These are phyloP conservation scores for Suaeda aralocaspica DNA, from an alignment of 148 eudicot genomes.

Conservation along the genomic window DNA sequence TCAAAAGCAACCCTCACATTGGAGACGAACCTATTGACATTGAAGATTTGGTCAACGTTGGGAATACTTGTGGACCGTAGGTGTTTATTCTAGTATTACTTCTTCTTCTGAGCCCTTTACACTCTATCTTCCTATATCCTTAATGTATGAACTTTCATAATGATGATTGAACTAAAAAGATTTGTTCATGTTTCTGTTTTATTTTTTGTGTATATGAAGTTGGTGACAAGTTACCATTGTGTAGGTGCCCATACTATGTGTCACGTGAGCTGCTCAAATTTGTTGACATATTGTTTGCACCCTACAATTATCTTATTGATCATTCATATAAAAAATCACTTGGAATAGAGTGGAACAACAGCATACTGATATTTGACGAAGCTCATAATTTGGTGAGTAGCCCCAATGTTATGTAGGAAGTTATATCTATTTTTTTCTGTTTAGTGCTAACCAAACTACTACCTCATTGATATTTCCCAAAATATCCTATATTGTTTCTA, in stretches of 20 bases:
- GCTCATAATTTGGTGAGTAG: conserved; percentile 91
- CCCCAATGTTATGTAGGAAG: too few relatives aligned
- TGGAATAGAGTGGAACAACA: conserved; percentile 65
- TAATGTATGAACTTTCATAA: background rate
- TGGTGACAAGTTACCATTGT: conserved; percentile 13
- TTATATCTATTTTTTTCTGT: too few relatives aligned
- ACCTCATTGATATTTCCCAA: too few relatives aligned
- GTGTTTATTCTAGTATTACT: conserved; percentile 29
- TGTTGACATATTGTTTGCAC: conserved; percentile 91
- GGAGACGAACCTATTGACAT: conserved; percentile 97
- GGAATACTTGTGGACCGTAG: conserved; percentile 90
- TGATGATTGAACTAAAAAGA: background rate
- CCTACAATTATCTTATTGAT: conserved; percentile 96
- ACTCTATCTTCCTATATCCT: background rate
- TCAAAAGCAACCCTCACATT: conserved; percentile 64
- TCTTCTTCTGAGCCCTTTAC: background rate
- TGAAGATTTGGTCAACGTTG: conserved; percentile 91
- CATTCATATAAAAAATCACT: conserved; percentile 53
- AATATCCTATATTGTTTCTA: too few relatives aligned
- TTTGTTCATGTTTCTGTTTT: background rate
- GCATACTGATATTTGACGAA: conserved; percentile 92
- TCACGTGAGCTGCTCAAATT: conserved; percentile 86
- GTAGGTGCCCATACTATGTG: conserved; percentile 91
- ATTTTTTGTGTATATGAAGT: background rate
- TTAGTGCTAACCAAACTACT: too few relatives aligned